Percentiles rank a stretch among this genome's conserved stretches.
phyloP scores from a whole-genome alignment of 2,329 filamentous ascomycete species.

The Colletotrichum incanum region DNA sequence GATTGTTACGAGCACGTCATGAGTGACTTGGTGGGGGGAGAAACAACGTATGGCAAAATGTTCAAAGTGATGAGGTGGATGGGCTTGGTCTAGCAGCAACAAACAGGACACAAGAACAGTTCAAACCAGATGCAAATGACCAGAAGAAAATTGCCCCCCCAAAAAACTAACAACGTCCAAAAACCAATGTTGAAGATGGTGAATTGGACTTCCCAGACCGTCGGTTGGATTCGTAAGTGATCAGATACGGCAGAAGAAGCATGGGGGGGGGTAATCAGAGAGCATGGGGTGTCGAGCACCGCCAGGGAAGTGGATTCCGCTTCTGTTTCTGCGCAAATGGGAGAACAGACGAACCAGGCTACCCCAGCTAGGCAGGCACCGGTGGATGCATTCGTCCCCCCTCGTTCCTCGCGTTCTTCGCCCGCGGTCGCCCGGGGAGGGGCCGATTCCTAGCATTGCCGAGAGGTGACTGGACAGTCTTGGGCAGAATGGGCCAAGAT shows the following conservation, averaged over 20 bases:
- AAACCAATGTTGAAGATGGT: conserved; percentile 4
- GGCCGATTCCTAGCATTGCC: conserved; percentile 16
- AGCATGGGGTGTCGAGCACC: conserved; percentile 6
- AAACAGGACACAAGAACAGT: background rate
- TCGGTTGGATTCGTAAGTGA: conserved; percentile 8
- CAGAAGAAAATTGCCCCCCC: too few species aligned
- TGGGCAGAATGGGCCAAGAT: background rate
- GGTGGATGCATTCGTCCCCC: conserved; percentile 22
- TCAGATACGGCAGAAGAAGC: background rate
- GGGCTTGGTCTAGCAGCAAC: background rate
- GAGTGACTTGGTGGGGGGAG: background rate
- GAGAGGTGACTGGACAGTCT: conserved; percentile 6
- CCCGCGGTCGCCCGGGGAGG: conserved; percentile 17
- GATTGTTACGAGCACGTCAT: conserved; percentile 34
- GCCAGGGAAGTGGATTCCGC: conserved; percentile 24
- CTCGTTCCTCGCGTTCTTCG: conserved; percentile 1
- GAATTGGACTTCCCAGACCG: background rate
- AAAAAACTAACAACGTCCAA: background rate
- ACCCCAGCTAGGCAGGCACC: conserved; percentile 23
- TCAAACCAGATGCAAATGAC: background rate
- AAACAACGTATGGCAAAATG: background rate
- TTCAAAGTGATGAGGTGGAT: background rate
- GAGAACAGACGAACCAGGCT: background rate
- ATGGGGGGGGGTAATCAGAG: background rate
- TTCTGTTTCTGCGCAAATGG: conserved; percentile 2